Percentiles rank a stretch among this genome's conserved stretches.
These are phyloP conservation scores for Candida ponderosae DNA, from an alignment of 805 yeast genomes.

Conservation along the genomic window DNA sequence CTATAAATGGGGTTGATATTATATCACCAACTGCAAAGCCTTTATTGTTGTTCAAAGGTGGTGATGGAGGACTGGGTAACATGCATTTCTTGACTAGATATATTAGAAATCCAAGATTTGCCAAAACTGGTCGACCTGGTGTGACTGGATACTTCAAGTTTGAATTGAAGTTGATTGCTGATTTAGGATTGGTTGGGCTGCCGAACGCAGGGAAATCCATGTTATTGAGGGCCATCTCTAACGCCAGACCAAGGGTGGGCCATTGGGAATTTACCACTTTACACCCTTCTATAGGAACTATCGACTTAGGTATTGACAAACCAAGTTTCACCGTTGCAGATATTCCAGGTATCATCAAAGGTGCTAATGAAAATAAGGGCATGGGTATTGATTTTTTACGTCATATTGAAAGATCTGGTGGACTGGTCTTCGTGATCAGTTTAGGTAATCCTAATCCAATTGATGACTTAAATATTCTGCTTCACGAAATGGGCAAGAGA, in stretches of 20 bases:
- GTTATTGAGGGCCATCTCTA: slow-evolving; percentile 74
- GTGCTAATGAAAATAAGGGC: slow-evolving; percentile 80
- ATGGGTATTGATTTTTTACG: slow-evolving; percentile 90
- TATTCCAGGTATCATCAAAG: slow-evolving; percentile 91
- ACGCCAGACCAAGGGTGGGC: slow-evolving; percentile 86
- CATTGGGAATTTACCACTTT: slow-evolving; percentile 97
- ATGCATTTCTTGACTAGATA: slow-evolving; percentile 85
- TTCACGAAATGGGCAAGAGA: slow-evolving; percentile 67
- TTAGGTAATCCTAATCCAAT: slow-evolving; percentile 64
- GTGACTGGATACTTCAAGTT: slow-evolving; percentile 61
- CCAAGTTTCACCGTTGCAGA: slow-evolving; percentile 87
- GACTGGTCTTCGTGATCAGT: slow-evolving; percentile 79
- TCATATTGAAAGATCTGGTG: slow-evolving; percentile 88
- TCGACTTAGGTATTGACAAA: slow-evolving; percentile 53
- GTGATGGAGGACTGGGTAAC: slow-evolving; percentile 92
- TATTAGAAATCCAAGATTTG: slow-evolving; percentile 84
- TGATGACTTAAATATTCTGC: slow-evolving; percentile 51
- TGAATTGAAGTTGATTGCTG: slow-evolving; percentile 86
- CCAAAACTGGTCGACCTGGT: slow-evolving; percentile 71
- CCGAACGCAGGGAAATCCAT: slow-evolving; percentile 98
- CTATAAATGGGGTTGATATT: slow-evolving; percentile 75
- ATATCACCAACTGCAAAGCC: slow-evolving; percentile 57
- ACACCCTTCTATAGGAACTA: slow-evolving; percentile 88
- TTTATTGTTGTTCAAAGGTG: slow-evolving; percentile 67
- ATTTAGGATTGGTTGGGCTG: slow-evolving; percentile 86